Base-by-base conservation (phyloP, 2,329 filamentous ascomycete genomes). In the Peltaster fructicola region DNA sequence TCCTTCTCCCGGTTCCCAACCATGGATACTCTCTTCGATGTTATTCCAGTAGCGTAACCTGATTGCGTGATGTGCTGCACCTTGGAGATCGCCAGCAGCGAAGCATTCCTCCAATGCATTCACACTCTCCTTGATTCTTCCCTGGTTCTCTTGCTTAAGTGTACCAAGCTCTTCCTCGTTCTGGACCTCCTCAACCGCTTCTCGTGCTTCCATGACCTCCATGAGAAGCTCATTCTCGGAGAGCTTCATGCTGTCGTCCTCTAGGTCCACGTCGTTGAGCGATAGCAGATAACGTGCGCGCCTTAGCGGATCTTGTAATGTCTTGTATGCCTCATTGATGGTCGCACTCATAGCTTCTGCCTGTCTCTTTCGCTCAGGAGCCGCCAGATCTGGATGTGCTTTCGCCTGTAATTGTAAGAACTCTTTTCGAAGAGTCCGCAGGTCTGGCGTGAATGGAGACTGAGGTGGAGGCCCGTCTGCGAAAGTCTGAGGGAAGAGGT, bases 261-360 rank as follows among this genome's bases (percentile, higher is more conserved):
- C 69, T 0, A 88, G 70, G 44, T 92, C 79, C 11, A 84, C 65
- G 0, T 73, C 80, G 19, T 73, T 64, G 24, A 74, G 55, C 4
- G 55, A 52, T 0, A 95, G 65, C 5, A 95, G 56, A 48, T 95
- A 92, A 49, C 93, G 81, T n/a, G 85, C 84, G 13, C 88, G 69
- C 23, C 68, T 52, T 8, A 98, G 58, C 9, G 88, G 84, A 38
- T 74, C 68, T 24, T 67, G 58, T 1, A 98, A 65, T 3, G 84
- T 92, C 43, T 70, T 74, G 62, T 90, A 95, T 1, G 88, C 88
- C 37, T 82, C 74, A 59, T 95, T 95, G 50, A 95, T 84, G 14
- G 68, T 65, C 6, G 80, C 68, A 7, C 77, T 88, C n/a, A 73
- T 59, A 0, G 71, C 76, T 50, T 90, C 79, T 11, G 82, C 81